A percentile compares a stretch with the other conserved stretches of the same genome.
Conservation (phyloP, 768 basidiomycete genomes). For the Nidularia sp. region DNA sequence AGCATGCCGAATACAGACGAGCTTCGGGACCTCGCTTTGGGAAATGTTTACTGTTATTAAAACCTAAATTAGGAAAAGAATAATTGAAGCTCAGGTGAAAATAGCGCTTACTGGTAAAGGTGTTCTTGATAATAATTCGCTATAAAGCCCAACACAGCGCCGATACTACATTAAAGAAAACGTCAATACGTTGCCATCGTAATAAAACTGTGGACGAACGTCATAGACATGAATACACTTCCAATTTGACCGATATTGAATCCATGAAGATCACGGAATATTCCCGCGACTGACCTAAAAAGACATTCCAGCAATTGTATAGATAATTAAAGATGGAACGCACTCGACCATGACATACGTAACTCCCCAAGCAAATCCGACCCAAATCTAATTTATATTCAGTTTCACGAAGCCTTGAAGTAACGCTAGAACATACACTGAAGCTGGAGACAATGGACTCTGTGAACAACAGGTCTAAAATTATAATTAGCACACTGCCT, state of each 20-base stretch:
- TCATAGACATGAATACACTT: constrained; percentile 52
- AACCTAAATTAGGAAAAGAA: neutral
- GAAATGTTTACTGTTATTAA: constrained; percentile 22
- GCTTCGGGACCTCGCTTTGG: constrained; percentile 47
- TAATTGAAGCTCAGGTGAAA: neutral
- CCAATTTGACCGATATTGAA: constrained; percentile 62
- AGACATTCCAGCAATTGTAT: neutral
- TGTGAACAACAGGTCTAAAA: constrained; percentile 56
- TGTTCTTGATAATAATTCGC: constrained; percentile 44
- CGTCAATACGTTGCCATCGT: neutral
- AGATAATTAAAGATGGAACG: constrained; percentile 6
- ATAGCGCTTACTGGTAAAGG: constrained; percentile 38
- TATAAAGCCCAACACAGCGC: constrained; percentile 44
- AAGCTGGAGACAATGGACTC: constrained; percentile 77
- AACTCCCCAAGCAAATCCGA: constrained; percentile 75
- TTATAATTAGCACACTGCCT: too few relatives aligned
- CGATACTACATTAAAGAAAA: constrained; percentile 36
- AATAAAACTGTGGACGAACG: constrained; percentile 30
- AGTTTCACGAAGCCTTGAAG: neutral
- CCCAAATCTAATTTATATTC: constrained; percentile 47
- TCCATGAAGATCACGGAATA: constrained; percentile 51
- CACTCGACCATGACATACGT: constrained; percentile 65
- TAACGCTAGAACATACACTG: constrained; percentile 43
- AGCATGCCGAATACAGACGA: constrained; percentile 53
- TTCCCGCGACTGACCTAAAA: constrained; percentile 48